A percentile compares a stretch with the other conserved stretches of the same genome.
These are phyloP conservation scores for Spizellomyces punctatus DNA, from an alignment of 192 early-diverging fungal genomes.

Conservation along the genomic window DNA sequence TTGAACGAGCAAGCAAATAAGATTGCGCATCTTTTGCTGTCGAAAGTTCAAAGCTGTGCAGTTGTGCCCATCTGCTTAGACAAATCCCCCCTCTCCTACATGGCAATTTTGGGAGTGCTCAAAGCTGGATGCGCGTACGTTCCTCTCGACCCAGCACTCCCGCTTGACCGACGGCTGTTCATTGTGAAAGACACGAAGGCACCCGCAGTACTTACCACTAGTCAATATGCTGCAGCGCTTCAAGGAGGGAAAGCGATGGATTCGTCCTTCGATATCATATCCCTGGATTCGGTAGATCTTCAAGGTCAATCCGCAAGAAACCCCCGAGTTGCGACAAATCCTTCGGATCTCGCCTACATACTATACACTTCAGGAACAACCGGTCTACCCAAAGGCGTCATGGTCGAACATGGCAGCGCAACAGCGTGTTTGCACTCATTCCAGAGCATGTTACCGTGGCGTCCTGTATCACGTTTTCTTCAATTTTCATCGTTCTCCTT, in stretches of 20 bases:
- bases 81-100: slow-evolving; percentile 5
- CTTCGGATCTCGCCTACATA: slow-evolving; percentile 33
- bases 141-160: slow-evolving; percentile 12
- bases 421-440: not conserved
- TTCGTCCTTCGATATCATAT: not conserved
- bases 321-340: not conserved
- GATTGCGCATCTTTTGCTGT: slow-evolving; percentile 6
- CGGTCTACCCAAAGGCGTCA: slow-evolving; percentile 44
- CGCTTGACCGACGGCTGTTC: slow-evolving; percentile 1
- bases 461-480: not conserved
- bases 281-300: slow-evolving; percentile 1
- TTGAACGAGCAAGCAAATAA: slow-evolving; percentile 21
- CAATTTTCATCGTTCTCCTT: slow-evolving; percentile 27
- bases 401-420: slow-evolving; percentile 25
- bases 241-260: slow-evolving; percentile 1
- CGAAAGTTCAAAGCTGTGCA: not conserved
- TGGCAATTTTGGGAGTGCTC: slow-evolving; percentile 27
- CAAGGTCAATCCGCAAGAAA: not conserved
- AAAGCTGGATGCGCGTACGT: slow-evolving; percentile 47
- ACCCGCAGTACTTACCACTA: not conserved
- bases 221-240: not conserved
- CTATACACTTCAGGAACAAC: slow-evolving; percentile 49
- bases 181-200: not conserved
- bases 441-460: not conserved
- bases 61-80: slow-evolving; percentile 10